Evolutionary conservation across 768 basidiomycete genomes (phyloP).

Genomic region (Boletus eberwhitei): DNA sequence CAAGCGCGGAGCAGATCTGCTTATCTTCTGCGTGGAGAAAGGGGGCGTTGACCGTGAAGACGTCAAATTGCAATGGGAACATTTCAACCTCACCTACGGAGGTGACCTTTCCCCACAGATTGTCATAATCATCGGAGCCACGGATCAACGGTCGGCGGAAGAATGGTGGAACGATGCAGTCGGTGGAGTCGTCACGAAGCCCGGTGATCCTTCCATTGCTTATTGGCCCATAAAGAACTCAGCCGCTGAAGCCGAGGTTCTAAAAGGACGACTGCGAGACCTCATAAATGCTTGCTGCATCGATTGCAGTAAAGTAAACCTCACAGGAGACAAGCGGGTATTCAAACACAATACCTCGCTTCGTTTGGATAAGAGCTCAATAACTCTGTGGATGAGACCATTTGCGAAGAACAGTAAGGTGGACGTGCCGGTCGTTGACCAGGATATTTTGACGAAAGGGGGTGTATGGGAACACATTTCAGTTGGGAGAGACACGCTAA

Average conservation of each 20-base stretch:
- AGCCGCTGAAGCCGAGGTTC: not conserved
- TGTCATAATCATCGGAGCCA: conserved; percentile 19
- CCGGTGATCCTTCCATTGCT: conserved; percentile 9
- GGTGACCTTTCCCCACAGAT: conserved; percentile 27
- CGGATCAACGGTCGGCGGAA: conserved; percentile 14
- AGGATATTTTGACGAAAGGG: conserved; percentile 21
- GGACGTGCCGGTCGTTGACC: not conserved
- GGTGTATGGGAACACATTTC: conserved; percentile 19
- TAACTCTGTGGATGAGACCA: conserved; percentile 1
- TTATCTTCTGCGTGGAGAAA: conserved; percentile 21
- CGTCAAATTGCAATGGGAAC: conserved; percentile 22
- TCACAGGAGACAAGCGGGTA: conserved; percentile 5
- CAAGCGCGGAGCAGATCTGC: conserved; percentile 24
- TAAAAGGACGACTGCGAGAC: conserved; percentile 3
- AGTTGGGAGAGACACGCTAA: not conserved
- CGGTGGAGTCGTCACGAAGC: not conserved
- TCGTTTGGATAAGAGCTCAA: conserved; percentile 3
- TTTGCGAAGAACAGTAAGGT: not conserved
- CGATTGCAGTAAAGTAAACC: conserved; percentile 19
- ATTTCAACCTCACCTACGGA: conserved; percentile 22
- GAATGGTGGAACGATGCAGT: conserved; percentile 18
- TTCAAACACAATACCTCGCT: conserved; percentile 8
- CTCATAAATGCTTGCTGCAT: conserved; percentile 23
- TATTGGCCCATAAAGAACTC: conserved; percentile 15
- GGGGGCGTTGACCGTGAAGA: not conserved